These are phyloP conservation scores for Echites panduratus DNA, from an alignment of 257 asterid species.

Conservation along the genomic window DNA sequence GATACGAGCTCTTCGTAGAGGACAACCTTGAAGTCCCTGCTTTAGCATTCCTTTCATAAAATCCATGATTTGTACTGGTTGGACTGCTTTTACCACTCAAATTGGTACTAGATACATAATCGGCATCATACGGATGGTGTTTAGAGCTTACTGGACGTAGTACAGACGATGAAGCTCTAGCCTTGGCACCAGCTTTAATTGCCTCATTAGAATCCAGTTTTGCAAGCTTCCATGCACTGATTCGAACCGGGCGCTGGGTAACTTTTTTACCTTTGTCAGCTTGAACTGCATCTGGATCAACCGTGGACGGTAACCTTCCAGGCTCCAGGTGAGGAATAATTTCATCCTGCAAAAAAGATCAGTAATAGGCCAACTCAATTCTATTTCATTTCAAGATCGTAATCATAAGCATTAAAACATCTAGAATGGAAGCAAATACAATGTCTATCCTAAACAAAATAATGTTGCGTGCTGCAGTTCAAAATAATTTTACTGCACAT, in stretches of 20 bases:
- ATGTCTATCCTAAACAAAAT: background rate
- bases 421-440: background rate
- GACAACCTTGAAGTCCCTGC: constrained; percentile 60
- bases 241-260: constrained; percentile 66
- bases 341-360: constrained; percentile 56
- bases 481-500: background rate
- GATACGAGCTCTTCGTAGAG: constrained; percentile 65
- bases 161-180: constrained; percentile 89
- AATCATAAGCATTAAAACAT: background rate
- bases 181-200: constrained; percentile 84
- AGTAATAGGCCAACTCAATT: background rate
- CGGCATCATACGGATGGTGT: constrained; percentile 50
- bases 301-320: constrained; percentile 84
- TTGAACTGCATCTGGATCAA: constrained; percentile 71
- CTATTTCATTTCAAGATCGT: background rate
- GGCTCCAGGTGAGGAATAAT: constrained; percentile 86
- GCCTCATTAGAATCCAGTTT: constrained; percentile 84
- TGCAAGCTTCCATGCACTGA: constrained; percentile 97
- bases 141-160: constrained; percentile 65
- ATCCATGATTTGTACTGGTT: constrained; percentile 53
- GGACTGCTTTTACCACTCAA: constrained; percentile 78
- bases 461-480: background rate
- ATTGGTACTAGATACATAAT: constrained; percentile 51
- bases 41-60: constrained; percentile 38
- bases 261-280: constrained; percentile 54